A percentile compares a stretch with the other conserved stretches of the same genome.
phyloP scores from a whole-genome alignment of 768 basidiomycete species.

The Psilocybe azurescens region DNA sequence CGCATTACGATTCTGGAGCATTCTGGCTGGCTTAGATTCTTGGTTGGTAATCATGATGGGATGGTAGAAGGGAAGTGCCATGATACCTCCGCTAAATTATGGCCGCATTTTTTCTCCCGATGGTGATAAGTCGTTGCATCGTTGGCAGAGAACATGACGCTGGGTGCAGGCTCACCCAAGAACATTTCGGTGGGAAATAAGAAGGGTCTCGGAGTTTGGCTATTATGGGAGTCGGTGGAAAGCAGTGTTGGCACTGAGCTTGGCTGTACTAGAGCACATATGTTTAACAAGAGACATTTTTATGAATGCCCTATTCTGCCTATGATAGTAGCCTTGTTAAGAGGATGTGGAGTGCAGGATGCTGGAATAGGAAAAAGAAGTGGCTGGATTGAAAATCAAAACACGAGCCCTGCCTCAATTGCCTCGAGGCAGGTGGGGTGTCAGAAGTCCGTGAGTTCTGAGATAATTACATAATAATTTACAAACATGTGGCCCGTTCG shows the following conservation, averaged over 20 bases:
- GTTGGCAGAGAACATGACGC: background rate
- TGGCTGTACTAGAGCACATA: background rate
- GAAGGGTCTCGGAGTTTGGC: background rate
- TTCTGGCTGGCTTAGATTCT: background rate
- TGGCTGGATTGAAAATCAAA: constrained; percentile 1
- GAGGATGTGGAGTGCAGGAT: too few relatives aligned
- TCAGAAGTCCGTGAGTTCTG: constrained; percentile 15
- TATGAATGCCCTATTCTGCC: too few relatives aligned
- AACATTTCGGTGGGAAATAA: background rate
- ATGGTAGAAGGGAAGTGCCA: background rate
- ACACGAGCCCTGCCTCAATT: background rate
- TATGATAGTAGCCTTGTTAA: too few relatives aligned
- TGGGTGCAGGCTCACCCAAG: background rate
- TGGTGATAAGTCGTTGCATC: background rate
- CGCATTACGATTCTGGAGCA: background rate
- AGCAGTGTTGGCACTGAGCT: background rate
- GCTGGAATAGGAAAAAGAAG: constrained; percentile 1
- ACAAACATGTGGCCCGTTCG: constrained; percentile 13
- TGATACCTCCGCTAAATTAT: constrained; percentile 1
- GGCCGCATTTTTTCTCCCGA: background rate
- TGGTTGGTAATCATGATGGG: background rate
- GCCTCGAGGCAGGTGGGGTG: constrained; percentile 15
- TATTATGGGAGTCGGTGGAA: background rate
- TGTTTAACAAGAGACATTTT: background rate
- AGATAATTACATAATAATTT: constrained; percentile 8